Evolutionary conservation across 352 stramenopile species (phyloP), one percentile per base, ranked within the genome.

Genomic region (Phytophthora vignae): DNA sequence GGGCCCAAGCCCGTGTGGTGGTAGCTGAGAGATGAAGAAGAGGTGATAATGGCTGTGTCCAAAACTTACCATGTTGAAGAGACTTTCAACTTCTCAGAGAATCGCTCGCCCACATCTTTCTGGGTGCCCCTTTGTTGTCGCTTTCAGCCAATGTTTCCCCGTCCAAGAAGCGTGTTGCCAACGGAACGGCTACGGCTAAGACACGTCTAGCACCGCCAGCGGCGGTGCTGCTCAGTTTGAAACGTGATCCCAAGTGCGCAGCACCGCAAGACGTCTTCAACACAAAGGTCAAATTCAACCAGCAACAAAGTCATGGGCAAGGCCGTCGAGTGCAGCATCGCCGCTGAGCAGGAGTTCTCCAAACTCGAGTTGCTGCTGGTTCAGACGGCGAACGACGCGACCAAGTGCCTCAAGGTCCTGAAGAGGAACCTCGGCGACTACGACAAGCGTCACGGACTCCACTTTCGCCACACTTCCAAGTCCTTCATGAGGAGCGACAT

Each of bases 401-500:
- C 5, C 19, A 67, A 64, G 27, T 77, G 69, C 49, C 64, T 80
- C 19, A 74, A 75, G 38, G 36, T 53, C 2, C 31, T 80, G 7
- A 72, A 77, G 52, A 40, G 29, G 4, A 74, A 69, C 38, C 73
- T 80, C 29, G 21, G 29, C 60, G 68, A 65, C n/a, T 77, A 80
- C 29, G 73, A 80, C 36, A 52, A 31, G 42, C 69, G 64, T 22
- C 73, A 72, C 55, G 55, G 60, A 48, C n/a, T 69, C 2, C 57
- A 63, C 29, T 74, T 80, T 19, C 49, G 55, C n/a, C 69, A 59
- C 49, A 70, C 69, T 4, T 77, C 69, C 56, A 69, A 68, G 12
- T 60, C 60, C n/a, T 80, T 69, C 53, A 69, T 80, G 55, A 57
- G 52, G 19, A 77, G 59, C 50, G 73, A 80, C n/a, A 75, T 80